Evolutionary conservation across 73 alveolate genomes (phyloP).

Genomic region (Paramecium octaurelia): DNA sequence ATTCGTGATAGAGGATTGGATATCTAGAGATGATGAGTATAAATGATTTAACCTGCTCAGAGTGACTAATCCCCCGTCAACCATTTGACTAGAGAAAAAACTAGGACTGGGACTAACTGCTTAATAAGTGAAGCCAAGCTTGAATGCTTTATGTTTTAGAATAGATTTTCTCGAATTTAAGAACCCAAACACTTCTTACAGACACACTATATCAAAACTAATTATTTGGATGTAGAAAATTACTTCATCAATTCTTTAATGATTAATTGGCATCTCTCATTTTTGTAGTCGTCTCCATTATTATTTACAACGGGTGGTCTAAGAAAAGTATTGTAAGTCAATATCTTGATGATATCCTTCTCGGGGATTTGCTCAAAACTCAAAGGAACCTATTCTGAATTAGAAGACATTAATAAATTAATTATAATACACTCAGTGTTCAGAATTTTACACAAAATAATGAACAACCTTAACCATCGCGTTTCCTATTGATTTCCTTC

Average conservation of each 20-base stretch:
- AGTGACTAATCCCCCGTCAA: constrained; percentile 92
- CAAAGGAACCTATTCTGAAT: neutral
- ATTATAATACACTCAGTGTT: neutral
- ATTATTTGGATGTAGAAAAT: neutral
- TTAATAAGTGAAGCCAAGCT: constrained; percentile 79
- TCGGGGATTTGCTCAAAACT: neutral
- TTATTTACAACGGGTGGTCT: constrained; percentile 92
- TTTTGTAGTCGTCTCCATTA: constrained; percentile 81
- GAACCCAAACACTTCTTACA: constrained; percentile 89
- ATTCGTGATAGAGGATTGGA: constrained; percentile 79
- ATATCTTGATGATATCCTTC: constrained; percentile 59
- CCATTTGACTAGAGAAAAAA: constrained; percentile 77
- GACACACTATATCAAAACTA: constrained; percentile 81
- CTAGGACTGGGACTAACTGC: constrained; percentile 80
- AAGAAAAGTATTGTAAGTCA: constrained; percentile 85
- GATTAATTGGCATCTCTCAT: constrained; percentile 77
- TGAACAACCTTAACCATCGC: neutral
- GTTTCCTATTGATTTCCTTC: neutral
- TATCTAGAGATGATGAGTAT: constrained; percentile 23
- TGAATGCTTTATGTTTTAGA: constrained; percentile 77
- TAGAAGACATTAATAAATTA: neutral
- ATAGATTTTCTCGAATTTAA: constrained; percentile 76
- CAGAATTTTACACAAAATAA: neutral
- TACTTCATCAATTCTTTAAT: constrained; percentile 60
- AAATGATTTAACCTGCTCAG: constrained; percentile 68